A percentile compares a stretch with the other conserved stretches of the same genome.
phyloP scores from a whole-genome alignment of 768 basidiomycete genomes.

The Boletus rubroflammeus region DNA sequence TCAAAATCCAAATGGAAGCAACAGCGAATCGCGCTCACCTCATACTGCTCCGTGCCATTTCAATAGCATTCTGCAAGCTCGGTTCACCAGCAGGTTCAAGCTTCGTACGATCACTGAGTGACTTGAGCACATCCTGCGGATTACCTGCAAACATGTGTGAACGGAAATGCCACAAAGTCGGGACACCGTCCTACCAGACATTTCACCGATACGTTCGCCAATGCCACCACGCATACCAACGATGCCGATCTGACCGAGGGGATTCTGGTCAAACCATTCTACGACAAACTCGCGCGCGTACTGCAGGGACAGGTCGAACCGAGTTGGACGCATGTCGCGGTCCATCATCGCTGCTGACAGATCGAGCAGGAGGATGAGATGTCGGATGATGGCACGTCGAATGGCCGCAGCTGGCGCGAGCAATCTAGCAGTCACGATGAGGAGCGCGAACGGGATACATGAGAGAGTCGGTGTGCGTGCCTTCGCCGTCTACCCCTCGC shows the following conservation, averaged over 20 bases:
- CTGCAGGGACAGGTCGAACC: slow-evolving; percentile 87
- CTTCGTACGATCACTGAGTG: slow-evolving; percentile 80
- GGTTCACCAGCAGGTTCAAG: slow-evolving; percentile 91
- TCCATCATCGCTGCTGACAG: slow-evolving; percentile 91
- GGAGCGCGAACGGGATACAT: background rate
- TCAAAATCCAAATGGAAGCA: slow-evolving; percentile 2
- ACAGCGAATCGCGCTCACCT: slow-evolving; percentile 45
- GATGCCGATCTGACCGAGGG: slow-evolving; percentile 92
- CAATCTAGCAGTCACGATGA: slow-evolving; percentile 45
- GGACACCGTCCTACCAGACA: slow-evolving; percentile 67
- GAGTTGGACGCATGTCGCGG: slow-evolving; percentile 91
- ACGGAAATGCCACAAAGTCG: background rate
- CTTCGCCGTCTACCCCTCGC: slow-evolving; percentile 81
- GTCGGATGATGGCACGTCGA: slow-evolving; percentile 93
- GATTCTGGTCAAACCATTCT: slow-evolving; percentile 99
- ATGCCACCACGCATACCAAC: slow-evolving; percentile 91
- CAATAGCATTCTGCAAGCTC: slow-evolving; percentile 94
- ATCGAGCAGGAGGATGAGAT: slow-evolving; percentile 89
- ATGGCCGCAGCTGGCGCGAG: slow-evolving; percentile 83
- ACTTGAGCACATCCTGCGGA: slow-evolving; percentile 91
- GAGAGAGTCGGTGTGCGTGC: slow-evolving; percentile 39
- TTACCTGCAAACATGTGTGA: slow-evolving; percentile 57
- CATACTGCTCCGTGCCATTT: slow-evolving; percentile 94
- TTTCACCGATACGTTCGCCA: slow-evolving; percentile 85
- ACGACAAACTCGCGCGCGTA: slow-evolving; percentile 88